Evolutionary conservation across 169 alveolate genomes (phyloP).

Genomic region (Plasmodium knowlesi): DNA sequence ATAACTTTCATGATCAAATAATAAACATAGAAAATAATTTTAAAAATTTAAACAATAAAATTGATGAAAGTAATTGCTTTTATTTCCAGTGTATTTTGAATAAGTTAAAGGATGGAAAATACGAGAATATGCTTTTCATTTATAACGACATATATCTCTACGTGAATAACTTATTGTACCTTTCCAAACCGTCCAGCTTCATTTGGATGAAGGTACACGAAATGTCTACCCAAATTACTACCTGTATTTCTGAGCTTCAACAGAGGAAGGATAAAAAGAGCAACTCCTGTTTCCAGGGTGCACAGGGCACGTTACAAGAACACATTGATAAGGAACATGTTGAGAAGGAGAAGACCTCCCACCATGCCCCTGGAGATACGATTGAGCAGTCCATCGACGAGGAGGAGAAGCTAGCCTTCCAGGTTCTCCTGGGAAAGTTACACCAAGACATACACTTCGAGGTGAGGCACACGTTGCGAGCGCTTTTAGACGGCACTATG

Average conservation of each 20-base stretch:
- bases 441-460: constrained; percentile 63
- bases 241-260: constrained; percentile 21
- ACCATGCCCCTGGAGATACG: background rate
- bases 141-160: constrained; percentile 53
- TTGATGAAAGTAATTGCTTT: constrained; percentile 45
- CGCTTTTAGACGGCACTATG: too few relatives aligned
- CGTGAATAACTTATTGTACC: constrained; percentile 36
- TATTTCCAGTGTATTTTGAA: constrained; percentile 55
- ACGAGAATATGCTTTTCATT: constrained; percentile 25
- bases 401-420: constrained; percentile 68
- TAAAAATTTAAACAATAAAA: constrained; percentile 56
- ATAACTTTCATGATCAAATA: constrained; percentile 18
- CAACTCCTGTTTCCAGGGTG: background rate
- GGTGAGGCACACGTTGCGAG: constrained; percentile 7
- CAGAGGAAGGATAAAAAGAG: constrained; percentile 13
- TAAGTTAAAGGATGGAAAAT: constrained; percentile 30
- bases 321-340: background rate
- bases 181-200: constrained; percentile 64
- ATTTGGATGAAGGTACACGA: constrained; percentile 73
- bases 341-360: background rate
- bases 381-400: constrained; percentile 37
- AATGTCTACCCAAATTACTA: constrained; percentile 16
- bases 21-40: constrained; percentile 56
- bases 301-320: background rate
- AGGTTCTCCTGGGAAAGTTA: constrained; percentile 36